These are phyloP conservation scores for Flagelloscypha sp. DNA, from an alignment of 768 basidiomycete genomes.

Conservation along the genomic window DNA sequence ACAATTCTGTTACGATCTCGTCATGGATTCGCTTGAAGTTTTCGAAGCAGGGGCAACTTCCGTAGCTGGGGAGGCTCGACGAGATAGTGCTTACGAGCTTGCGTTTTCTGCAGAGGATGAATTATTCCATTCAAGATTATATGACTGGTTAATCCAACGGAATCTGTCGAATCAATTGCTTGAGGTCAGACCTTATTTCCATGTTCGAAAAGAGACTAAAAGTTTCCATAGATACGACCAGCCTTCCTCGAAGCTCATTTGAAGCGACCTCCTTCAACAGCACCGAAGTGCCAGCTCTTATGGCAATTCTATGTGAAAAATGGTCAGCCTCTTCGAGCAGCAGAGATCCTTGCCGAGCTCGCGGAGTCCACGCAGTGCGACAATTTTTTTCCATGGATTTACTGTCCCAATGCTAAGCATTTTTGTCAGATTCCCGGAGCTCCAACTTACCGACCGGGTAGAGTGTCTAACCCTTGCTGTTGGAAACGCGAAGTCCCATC, in stretches of 20 bases:
- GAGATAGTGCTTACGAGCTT: conserved; percentile 78
- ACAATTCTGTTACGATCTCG: conserved; percentile 70
- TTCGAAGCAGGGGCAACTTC: conserved; percentile 56
- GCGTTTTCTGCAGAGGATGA: conserved; percentile 82
- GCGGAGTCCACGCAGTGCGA: conserved; percentile 75
- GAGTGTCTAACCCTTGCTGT: conserved; percentile 93
- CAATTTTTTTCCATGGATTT: not conserved
- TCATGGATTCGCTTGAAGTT: conserved; percentile 70
- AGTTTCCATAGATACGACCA: conserved; percentile 59
- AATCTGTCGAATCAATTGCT: conserved; percentile 82
- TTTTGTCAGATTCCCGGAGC: conserved; percentile 46
- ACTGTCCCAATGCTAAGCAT: not conserved
- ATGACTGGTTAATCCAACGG: conserved; percentile 85
- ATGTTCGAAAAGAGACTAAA: conserved; percentile 8
- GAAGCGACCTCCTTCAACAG: conserved; percentile 67
- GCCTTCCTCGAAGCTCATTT: conserved; percentile 86
- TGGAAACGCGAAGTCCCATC: conserved; percentile 93
- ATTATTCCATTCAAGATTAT: conserved; percentile 88
- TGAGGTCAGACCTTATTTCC: conserved; percentile 47
- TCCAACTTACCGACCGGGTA: conserved; percentile 65
- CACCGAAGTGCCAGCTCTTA: conserved; percentile 78
- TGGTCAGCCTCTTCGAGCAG: conserved; percentile 79
- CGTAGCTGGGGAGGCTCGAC: conserved; percentile 62
- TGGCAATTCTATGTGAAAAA: conserved; percentile 98
- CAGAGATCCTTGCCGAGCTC: conserved; percentile 72